Evolutionary conservation across 116 monocot species (phyloP).

Genomic region (Papilionanthe hybrid): DNA sequence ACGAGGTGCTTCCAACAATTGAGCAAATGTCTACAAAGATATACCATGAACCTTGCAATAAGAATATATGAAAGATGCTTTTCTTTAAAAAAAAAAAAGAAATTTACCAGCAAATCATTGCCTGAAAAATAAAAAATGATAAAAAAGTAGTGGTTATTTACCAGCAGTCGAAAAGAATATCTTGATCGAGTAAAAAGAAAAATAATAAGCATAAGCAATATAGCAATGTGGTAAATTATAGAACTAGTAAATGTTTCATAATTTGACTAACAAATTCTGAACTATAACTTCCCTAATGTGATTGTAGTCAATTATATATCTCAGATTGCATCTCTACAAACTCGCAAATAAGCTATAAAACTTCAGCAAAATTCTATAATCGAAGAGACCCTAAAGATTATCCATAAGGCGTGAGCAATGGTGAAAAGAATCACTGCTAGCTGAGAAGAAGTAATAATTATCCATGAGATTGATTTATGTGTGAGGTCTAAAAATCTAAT

Average conservation of each 20-base stretch:
- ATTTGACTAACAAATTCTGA: too few species aligned
- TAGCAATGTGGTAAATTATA: neutral
- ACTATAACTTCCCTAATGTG: neutral
- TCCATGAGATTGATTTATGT: neutral
- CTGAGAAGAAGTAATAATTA: neutral
- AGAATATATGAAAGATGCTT: neutral
- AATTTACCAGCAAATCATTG: too few species aligned
- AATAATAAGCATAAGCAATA: neutral
- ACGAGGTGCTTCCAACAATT: conserved; percentile 71
- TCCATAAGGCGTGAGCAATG: neutral
- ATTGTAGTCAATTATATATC: neutral
- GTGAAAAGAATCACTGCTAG: neutral
- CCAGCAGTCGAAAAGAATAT: neutral
- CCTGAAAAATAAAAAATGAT: too few species aligned
- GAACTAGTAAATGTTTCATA: neutral
- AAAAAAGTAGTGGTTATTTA: too few species aligned
- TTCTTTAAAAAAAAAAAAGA: neutral
- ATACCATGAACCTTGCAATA: conserved; percentile 1
- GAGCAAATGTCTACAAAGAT: conserved; percentile 64
- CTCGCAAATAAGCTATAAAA: too few species aligned
- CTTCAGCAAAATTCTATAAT: too few species aligned
- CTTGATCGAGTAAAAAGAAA: neutral
- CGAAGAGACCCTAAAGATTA: neutral
- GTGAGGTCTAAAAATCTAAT: neutral
- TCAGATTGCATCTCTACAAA: too few species aligned